These are phyloP conservation scores for Xylariaceae sp. DNA, from an alignment of 2,329 filamentous ascomycete species.

Conservation along the genomic window DNA sequence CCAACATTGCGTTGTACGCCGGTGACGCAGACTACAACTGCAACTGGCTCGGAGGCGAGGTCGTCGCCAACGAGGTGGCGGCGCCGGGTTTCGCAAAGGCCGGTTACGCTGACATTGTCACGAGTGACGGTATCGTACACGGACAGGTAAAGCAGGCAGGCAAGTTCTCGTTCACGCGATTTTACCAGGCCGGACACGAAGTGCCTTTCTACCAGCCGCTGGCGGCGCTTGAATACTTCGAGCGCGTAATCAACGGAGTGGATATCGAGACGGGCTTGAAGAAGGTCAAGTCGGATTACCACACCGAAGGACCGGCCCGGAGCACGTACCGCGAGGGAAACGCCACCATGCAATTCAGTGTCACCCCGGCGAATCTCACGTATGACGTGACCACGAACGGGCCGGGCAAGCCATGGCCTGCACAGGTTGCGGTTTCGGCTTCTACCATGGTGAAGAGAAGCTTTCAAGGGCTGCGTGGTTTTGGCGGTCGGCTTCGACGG, in stretches of 20 bases:
- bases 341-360: slow-evolving; percentile 32
- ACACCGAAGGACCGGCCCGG: slow-evolving; percentile 35
- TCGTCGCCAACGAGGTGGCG: slow-evolving; percentile 32
- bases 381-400: slow-evolving; percentile 31
- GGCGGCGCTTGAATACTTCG: slow-evolving; percentile 44
- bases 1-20: slow-evolving; percentile 29
- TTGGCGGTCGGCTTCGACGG: slow-evolving; percentile 4
- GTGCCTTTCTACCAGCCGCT: slow-evolving; percentile 51
- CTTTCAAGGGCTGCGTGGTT: slow-evolving; percentile 14
- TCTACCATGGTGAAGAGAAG: slow-evolving; percentile 22
- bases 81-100: slow-evolving; percentile 39
- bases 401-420: slow-evolving; percentile 29
- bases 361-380: slow-evolving; percentile 30
- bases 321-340: slow-evolving; percentile 44
- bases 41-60: slow-evolving; percentile 32
- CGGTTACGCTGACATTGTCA: slow-evolving; percentile 43
- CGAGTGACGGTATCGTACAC: slow-evolving; percentile 41
- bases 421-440: neutral
- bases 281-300: slow-evolving; percentile 23
- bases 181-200: slow-evolving; percentile 40
- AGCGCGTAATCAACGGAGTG: slow-evolving; percentile 41
- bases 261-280: slow-evolving; percentile 46
- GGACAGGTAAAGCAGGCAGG: slow-evolving; percentile 49
- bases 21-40: slow-evolving; percentile 34
- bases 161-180: slow-evolving; percentile 45